These are phyloP conservation scores for Chaetomiaceae sp. DNA, from an alignment of 2,329 filamentous ascomycete species.

Conservation along the genomic window DNA sequence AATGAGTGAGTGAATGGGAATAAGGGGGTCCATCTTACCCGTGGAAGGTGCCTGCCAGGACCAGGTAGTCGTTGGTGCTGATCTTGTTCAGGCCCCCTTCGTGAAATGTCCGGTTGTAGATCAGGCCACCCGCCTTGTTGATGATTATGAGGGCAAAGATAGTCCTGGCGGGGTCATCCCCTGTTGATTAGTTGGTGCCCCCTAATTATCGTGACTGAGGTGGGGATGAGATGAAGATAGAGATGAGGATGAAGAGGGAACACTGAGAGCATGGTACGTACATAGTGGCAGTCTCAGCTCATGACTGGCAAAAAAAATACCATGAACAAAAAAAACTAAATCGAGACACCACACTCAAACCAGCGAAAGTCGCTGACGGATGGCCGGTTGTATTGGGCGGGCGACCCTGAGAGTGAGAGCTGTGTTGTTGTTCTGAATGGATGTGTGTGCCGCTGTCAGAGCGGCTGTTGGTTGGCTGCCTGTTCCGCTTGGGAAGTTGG, in stretches of 20 bases:
- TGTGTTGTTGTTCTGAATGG: no score
- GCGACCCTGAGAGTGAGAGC: not conserved
- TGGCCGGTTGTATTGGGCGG: not conserved
- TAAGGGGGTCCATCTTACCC: no score
- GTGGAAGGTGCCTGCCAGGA: constrained; percentile 95
- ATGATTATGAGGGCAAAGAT: constrained; percentile 95
- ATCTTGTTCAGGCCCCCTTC: constrained; percentile 80
- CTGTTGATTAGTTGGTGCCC: not conserved
- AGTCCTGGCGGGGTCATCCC: constrained; percentile 56
- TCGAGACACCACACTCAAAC: not conserved
- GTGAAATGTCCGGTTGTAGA: constrained; percentile 94
- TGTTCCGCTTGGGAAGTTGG: no score
- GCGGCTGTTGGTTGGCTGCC: no score
- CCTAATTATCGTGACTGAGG: not conserved
- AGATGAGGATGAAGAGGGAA: not conserved
- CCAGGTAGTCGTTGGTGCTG: constrained; percentile 91
- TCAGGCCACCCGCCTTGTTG: constrained; percentile 94
- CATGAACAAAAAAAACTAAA: not conserved
- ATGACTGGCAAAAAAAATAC: not conserved
- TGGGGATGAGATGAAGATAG: no score
- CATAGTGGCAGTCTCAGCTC: constrained; percentile 22
- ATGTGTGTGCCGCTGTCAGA: no score
- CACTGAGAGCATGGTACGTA: no score
- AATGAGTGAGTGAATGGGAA: no score
- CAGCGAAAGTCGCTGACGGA: not conserved